Conservation (phyloP, 257 asterid species). For the Nemophila menziesii region DNA sequence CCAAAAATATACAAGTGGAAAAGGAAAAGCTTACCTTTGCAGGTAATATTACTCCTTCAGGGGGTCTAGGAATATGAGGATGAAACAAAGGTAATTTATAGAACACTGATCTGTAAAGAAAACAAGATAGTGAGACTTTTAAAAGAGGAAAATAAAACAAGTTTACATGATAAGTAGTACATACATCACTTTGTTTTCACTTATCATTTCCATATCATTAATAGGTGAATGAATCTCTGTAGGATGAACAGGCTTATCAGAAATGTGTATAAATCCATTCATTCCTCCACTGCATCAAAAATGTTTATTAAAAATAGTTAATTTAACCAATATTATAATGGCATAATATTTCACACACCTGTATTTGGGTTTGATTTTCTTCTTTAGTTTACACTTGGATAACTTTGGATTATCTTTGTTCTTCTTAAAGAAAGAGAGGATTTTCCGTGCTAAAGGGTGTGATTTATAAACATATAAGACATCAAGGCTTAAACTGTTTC, state of each 20-base stretch:
- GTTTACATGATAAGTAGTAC: slow-evolving; percentile 9
- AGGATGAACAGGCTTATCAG: slow-evolving; percentile 32
- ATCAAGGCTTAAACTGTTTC: slow-evolving; percentile 46
- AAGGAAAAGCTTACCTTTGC: slow-evolving; percentile 23
- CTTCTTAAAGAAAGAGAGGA: slow-evolving; percentile 25
- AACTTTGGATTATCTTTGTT: slow-evolving; percentile 32
- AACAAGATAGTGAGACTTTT: neutral
- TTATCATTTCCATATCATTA: slow-evolving; percentile 26
- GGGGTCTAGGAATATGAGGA: slow-evolving; percentile 40
- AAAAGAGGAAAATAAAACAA: neutral
- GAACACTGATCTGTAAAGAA: slow-evolving; percentile 32
- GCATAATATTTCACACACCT: slow-evolving; percentile 26
- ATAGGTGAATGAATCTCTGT: slow-evolving; percentile 32
- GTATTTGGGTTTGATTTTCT: slow-evolving; percentile 29
- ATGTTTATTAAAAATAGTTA: slow-evolving; percentile 6
- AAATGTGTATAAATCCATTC: slow-evolving; percentile 42
- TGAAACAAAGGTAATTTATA: slow-evolving; percentile 38
- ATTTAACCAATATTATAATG: neutral
- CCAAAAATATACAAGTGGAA: neutral
- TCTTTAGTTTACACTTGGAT: slow-evolving; percentile 28
- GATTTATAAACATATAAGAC: slow-evolving; percentile 29
- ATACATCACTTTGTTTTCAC: slow-evolving; percentile 39
- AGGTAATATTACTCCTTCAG: slow-evolving; percentile 34
- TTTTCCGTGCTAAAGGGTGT: slow-evolving; percentile 38
- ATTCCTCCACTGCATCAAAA: slow-evolving; percentile 43